Conservation (phyloP, 257 asterid species). For the Oldenlandia corymbosa region DNA sequence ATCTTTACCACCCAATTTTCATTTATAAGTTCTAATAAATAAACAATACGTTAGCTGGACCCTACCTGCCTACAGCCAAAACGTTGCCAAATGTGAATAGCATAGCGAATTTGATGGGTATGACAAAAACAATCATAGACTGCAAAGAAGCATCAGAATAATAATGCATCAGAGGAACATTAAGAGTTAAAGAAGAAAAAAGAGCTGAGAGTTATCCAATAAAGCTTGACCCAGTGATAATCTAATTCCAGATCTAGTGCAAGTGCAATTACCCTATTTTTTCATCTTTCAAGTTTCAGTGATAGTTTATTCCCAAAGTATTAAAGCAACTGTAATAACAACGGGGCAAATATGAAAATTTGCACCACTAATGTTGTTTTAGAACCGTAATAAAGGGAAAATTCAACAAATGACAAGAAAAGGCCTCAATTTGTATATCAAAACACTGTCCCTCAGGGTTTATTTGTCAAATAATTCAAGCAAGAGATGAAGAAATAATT, state of each 20-base stretch:
- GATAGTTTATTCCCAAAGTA: too few relatives aligned
- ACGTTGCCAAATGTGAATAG: constrained; percentile 84
- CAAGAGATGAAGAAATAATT: too few relatives aligned
- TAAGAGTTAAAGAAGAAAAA: background rate
- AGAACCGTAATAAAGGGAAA: too few relatives aligned
- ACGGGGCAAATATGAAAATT: background rate
- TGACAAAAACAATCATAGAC: constrained; percentile 74
- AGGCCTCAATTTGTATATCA: too few relatives aligned
- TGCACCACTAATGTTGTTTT: too few relatives aligned
- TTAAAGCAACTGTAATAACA: background rate
- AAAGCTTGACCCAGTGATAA: background rate
- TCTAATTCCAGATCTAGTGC: background rate
- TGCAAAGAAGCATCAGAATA: constrained; percentile 35
- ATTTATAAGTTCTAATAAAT: background rate
- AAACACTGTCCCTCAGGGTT: too few relatives aligned
- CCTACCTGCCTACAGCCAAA: constrained; percentile 87
- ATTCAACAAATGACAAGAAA: too few relatives aligned
- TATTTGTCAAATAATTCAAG: too few relatives aligned
- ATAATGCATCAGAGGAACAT: background rate
- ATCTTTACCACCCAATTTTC: background rate
- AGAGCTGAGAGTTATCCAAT: background rate
- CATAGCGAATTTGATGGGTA: constrained; percentile 81
- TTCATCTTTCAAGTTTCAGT: background rate
- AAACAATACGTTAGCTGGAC: background rate
- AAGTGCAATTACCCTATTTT: background rate